Base-by-base conservation (phyloP, 2,329 filamentous ascomycete genomes). In the Neurospora crassa region DNA sequence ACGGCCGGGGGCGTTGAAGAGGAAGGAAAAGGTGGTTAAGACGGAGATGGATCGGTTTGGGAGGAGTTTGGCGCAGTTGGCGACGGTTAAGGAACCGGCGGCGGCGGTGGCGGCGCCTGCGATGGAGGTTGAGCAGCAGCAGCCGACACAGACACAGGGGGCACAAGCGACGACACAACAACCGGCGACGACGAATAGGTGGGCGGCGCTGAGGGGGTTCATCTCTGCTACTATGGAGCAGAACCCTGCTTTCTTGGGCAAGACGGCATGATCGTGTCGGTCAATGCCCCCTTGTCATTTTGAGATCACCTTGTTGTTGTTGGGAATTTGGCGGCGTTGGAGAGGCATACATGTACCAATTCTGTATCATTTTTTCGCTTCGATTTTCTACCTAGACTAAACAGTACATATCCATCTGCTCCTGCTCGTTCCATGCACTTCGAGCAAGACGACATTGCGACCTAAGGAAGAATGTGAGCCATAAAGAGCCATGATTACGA, bases 211-310 rank as follows among this genome's bases (percentile, higher is more conserved):
- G 80, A 88, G 94, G 76, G 89, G 85, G 11, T 96, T 95, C 78
- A 96, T 97, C 69, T 91, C 92, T 1, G 87, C 90, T 59, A 97
- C 93, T 0, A 93, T 97, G 90, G 93, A 97, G 82, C 91, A 93
- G 80, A 95, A 95, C 76, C 89, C 91, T 16, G 92, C 91, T 3
- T 97, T 97, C 78, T 80, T 84, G 53, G 74, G 29, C 43, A 78
- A 79, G 77, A 72, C 42, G 34, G 53, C 53, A 11, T 63, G 29
- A 63, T 63, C 45, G 41, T 16, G 41, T 43, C 41, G 2, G 3
- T 63, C 7, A 53, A 29, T 53, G 47, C 1, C 1, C 47, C 20
- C 3, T 53, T 6, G 6, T 53, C 47, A 18, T 63, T 53, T 16
- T 16, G 47, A 3, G 1, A 2, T 59, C 14, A 29, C 47, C 5